These are phyloP conservation scores for Singerocomus rubriflavus DNA, from an alignment of 1,284 basidiomycete genomes.

Conservation along the genomic window DNA sequence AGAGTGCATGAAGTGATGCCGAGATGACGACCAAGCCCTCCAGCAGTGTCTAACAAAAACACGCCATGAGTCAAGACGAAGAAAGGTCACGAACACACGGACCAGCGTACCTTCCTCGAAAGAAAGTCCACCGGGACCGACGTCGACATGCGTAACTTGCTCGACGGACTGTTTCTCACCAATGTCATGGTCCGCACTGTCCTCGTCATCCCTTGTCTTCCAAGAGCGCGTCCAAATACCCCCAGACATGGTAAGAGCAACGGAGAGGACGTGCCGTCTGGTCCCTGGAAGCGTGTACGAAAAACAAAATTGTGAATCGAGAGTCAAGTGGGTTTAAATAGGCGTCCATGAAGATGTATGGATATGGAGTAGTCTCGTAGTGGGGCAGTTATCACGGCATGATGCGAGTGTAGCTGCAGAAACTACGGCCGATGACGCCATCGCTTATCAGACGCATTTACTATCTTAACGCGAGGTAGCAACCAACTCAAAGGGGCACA, in stretches of 20 bases:
- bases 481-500: too few species aligned
- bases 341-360: too few species aligned
- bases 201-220: conserved; percentile 1
- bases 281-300: too few species aligned
- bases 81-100: background rate
- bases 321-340: too few species aligned
- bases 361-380: too few species aligned
- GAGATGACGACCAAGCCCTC: conserved; percentile 50
- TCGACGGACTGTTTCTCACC: background rate
- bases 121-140: conserved; percentile 26
- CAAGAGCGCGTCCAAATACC: background rate
- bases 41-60: conserved; percentile 36
- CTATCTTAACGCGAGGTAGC: too few species aligned
- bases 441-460: too few species aligned
- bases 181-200: background rate
- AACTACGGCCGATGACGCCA: too few species aligned
- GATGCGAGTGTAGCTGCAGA: too few species aligned
- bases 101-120: conserved; percentile 26
- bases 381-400: too few species aligned
- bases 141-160: background rate
- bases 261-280: too few species aligned
- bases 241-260: conserved; percentile 6
- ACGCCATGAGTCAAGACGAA: background rate
- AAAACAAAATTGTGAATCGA: too few species aligned
- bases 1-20: conserved; percentile 49